Evolutionary conservation across 2,329 filamentous ascomycete genomes (phyloP).

Genomic region (Aspergillus vadensis): DNA sequence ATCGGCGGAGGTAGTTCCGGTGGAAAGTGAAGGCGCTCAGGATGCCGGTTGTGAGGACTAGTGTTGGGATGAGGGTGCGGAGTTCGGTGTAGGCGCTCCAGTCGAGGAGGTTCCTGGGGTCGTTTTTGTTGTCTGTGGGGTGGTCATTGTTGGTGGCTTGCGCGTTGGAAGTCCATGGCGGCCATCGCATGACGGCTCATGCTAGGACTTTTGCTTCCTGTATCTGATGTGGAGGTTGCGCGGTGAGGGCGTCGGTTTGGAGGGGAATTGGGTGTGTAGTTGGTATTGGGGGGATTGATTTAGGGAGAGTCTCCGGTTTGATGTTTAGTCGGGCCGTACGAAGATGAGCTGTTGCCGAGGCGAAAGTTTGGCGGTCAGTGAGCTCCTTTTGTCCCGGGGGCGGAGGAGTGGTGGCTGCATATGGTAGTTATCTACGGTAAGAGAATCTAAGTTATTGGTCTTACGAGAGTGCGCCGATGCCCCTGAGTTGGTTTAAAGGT

Average conservation of each 20-base stretch:
- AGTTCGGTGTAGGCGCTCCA: conserved; percentile 43
- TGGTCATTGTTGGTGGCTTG: conserved; percentile 39
- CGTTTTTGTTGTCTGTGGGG: conserved; percentile 35
- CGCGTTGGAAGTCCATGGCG: conserved; percentile 48
- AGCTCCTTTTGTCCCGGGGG: not conserved
- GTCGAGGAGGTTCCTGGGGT: conserved; percentile 46
- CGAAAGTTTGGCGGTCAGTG: conserved; percentile 13
- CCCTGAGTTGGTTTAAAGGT: not conserved
- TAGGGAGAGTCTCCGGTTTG: not conserved
- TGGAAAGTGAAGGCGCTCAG: conserved; percentile 39
- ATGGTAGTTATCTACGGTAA: not conserved
- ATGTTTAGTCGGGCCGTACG: not conserved
- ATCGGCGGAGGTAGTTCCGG: conserved; percentile 71
- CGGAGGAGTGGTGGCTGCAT: not conserved
- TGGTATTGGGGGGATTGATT: not conserved
- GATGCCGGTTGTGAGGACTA: conserved; percentile 43
- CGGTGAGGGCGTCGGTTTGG: not conserved
- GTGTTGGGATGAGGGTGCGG: conserved; percentile 39
- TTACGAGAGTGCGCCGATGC: not conserved
- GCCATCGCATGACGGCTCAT: conserved; percentile 52
- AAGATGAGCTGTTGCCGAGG: conserved; percentile 16
- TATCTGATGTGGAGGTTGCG: not conserved
- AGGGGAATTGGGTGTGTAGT: not conserved
- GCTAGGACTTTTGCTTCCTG: conserved; percentile 15
- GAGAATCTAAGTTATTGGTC: not conserved